Conservation (phyloP, 371 early-diverging fungal species). For the Mortierella sp. region DNA sequence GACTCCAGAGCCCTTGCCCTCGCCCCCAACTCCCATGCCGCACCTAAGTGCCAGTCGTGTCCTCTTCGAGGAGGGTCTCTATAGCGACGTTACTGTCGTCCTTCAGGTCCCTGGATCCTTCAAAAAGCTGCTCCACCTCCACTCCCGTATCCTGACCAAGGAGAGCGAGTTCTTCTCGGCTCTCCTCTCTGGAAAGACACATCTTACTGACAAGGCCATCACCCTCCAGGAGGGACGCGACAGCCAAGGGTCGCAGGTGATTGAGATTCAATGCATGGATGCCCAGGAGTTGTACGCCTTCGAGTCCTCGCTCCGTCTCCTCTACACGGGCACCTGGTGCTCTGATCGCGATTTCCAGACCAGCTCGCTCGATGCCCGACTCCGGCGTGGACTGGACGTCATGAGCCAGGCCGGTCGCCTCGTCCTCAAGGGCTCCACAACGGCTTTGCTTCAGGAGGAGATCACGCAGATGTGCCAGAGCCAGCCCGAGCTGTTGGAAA, state of each 20-base stretch:
- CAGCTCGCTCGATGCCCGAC: conserved; percentile 42
- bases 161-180: conserved; percentile 51
- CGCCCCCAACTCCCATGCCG: conserved; percentile 38
- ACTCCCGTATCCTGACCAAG: conserved; percentile 45
- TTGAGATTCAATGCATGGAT: conserved; percentile 55
- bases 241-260: conserved; percentile 35
- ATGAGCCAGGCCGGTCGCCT: conserved; percentile 48
- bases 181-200: conserved; percentile 38
- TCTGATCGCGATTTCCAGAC: conserved; percentile 56
- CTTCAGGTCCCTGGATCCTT: conserved; percentile 49
- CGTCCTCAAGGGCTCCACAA: conserved; percentile 40
- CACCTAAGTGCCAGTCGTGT: conserved; percentile 57
- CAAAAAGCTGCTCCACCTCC: conserved; percentile 42
- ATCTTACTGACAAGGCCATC: conserved; percentile 38
- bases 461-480: conserved; percentile 53
- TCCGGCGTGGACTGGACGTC: conserved; percentile 55
- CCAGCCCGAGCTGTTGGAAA: conserved; percentile 53
- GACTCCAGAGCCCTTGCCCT: conserved; percentile 36
- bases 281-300: conserved; percentile 46
- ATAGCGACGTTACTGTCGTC: conserved; percentile 43
- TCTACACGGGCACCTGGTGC: conserved; percentile 57
- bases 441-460: conserved; percentile 51
- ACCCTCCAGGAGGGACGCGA: conserved; percentile 38
- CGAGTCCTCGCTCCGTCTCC: conserved; percentile 48
- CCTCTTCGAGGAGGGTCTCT: conserved; percentile 54